Conservation (phyloP, 768 basidiomycete species). For the Calocera viscosa region DNA sequence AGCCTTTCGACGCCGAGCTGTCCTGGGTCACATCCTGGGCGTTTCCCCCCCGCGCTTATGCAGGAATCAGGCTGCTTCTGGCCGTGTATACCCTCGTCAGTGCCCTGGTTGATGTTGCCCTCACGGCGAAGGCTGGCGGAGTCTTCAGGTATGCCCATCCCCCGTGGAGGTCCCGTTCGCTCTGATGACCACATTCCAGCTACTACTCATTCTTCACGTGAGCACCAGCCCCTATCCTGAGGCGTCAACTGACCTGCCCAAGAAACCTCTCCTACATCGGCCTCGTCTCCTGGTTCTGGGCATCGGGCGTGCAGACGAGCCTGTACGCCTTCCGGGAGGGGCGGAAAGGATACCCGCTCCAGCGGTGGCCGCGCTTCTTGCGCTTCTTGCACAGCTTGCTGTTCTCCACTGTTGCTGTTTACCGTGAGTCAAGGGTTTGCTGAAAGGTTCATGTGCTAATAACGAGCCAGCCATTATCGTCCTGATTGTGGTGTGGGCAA, state of each 20-base stretch:
- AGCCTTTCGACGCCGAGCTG: constrained; percentile 33
- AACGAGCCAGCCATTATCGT: constrained; percentile 44
- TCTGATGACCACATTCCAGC: constrained; percentile 24
- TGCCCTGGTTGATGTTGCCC: constrained; percentile 31
- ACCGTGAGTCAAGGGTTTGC: constrained; percentile 35
- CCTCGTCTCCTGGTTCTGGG: constrained; percentile 49
- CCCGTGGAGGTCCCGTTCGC: constrained; percentile 5
- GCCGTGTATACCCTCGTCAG: constrained; percentile 41
- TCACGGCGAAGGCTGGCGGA: constrained; percentile 20
- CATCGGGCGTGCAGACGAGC: constrained; percentile 42
- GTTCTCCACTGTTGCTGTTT: constrained; percentile 39
- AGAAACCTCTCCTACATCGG: constrained; percentile 46
- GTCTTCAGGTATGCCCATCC: background rate
- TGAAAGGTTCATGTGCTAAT: background rate
- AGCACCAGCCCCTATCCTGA: background rate
- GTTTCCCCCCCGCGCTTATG: constrained; percentile 36
- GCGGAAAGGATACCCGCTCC: constrained; percentile 41
- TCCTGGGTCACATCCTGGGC: constrained; percentile 40
- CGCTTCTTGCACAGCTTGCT: constrained; percentile 48
- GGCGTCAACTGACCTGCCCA: background rate
- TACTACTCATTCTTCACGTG: constrained; percentile 53
- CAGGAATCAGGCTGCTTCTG: constrained; percentile 35
- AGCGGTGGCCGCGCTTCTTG: constrained; percentile 43
- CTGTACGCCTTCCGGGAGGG: constrained; percentile 28
- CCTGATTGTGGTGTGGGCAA: constrained; percentile 49